Conservation (phyloP, 2,329 filamentous ascomycete genomes). For the Atkinsonella hypoxylon region DNA sequence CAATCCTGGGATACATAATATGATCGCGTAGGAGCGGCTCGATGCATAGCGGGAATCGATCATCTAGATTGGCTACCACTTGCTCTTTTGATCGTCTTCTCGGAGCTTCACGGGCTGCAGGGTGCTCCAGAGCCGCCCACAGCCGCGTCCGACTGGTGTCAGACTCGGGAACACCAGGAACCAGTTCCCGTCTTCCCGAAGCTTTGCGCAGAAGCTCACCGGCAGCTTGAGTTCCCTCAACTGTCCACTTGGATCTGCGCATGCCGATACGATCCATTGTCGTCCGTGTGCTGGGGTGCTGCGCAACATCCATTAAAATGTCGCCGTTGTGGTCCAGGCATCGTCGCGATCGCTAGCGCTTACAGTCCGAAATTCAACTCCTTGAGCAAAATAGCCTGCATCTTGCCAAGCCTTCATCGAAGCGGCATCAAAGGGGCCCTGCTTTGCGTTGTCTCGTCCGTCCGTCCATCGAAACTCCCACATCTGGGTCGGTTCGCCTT, state of each 20-base stretch:
- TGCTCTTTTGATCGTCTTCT: background rate
- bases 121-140: slow-evolving; percentile 5
- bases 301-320: slow-evolving; percentile 31
- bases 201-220: background rate
- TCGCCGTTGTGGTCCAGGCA: slow-evolving; percentile 38
- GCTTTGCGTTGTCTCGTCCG: slow-evolving; percentile 64
- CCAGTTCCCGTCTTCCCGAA: slow-evolving; percentile 2
- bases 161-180: slow-evolving; percentile 5
- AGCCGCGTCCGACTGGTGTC: slow-evolving; percentile 5
- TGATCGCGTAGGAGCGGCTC: slow-evolving; percentile 1
- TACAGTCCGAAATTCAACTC: slow-evolving; percentile 62
- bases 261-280: background rate
- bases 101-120: slow-evolving; percentile 9
- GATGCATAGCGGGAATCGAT: background rate
- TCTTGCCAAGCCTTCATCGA: slow-evolving; percentile 89
- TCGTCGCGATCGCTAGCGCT: slow-evolving; percentile 33
- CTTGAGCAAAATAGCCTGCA: slow-evolving; percentile 85
- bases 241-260: background rate
- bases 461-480: slow-evolving; percentile 96
- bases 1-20: background rate
- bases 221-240: background rate
- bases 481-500: slow-evolving; percentile 13
- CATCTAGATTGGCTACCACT: background rate
- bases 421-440: slow-evolving; percentile 75
- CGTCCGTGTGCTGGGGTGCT: background rate